Evolutionary conservation across 495 filamentous ascomycete genomes (phyloP), one percentile per base, ranked within the genome.

Genomic region (Diplogelasinospora grovesii): DNA sequence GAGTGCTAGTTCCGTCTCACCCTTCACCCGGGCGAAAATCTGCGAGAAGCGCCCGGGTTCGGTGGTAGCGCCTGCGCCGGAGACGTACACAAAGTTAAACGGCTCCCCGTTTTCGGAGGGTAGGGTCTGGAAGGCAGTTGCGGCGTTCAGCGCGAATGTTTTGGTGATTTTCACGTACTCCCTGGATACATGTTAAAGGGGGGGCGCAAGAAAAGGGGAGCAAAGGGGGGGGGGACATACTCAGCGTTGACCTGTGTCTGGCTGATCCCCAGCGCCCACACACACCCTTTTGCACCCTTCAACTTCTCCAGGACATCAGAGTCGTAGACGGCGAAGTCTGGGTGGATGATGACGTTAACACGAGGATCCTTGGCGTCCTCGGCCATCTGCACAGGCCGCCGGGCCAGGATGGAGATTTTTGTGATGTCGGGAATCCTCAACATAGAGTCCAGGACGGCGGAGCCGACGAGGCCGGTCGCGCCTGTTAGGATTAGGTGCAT

Each of bases 401-500:
- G 70, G 34, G 69, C 78, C 37, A 88, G 65, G 45, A 86, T 74
- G 10, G 77, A 82, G 51, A 88, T 74, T 21, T 73, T 77, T 26
- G 71, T 70, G 44, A 86, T 54, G 2, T 64, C 56, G 16, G 65
- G 61, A 22, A 66, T 74, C 33, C 63, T 68, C 40, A 86, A 67
- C 70, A 86, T 82, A 37, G 72, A 65, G 37, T 80, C 71, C 1
- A 86, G 69, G 16, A 77, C 74, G 18, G 64, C 74, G 4, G 74
- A 76, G 59, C 83, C 83, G 13, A 86, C 76, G 3, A 85, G 70
- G 45, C 83, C 83, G 0, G 83, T 88, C 6, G 82, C 82, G 24
- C 83, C 83, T 0, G 83, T 86, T 27, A 86, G 71, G 38, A 88
- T 79, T 42, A 88, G 64, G 68, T 83, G 82, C 80, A 85, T 83